Conservation (phyloP, 495 filamentous ascomycete genomes). For the Viridothelium virens region DNA sequence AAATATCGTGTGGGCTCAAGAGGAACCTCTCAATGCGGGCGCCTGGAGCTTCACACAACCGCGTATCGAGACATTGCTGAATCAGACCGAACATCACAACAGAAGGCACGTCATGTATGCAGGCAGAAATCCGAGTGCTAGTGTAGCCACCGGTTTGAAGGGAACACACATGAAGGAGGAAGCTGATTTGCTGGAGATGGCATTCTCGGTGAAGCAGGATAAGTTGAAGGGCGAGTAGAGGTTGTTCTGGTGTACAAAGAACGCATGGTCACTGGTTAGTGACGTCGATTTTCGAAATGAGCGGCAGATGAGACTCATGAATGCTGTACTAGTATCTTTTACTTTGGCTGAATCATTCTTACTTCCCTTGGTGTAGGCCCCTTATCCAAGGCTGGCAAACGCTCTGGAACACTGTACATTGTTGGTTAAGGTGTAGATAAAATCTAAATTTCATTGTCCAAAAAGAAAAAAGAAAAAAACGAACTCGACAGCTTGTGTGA, state of each 20-base stretch:
- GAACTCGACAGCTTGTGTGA: too few relatives aligned
- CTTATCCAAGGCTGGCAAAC: background rate
- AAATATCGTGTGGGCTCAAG: slow-evolving; percentile 92
- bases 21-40: slow-evolving; percentile 95
- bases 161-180: slow-evolving; percentile 85
- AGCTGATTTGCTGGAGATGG: slow-evolving; percentile 75
- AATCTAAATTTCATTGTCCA: background rate
- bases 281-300: background rate
- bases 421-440: background rate
- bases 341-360: background rate
- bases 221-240: slow-evolving; percentile 63
- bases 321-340: background rate
- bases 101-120: slow-evolving; percentile 95
- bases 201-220: slow-evolving; percentile 57
- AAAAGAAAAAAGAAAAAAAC: background rate
- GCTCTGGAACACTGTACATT: background rate
- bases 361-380: too few relatives aligned
- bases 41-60: slow-evolving; percentile 93
- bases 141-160: slow-evolving; percentile 91
- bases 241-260: background rate
- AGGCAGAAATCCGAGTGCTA: slow-evolving; percentile 79
- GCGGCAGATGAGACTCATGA: background rate
- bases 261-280: too few relatives aligned
- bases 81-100: slow-evolving; percentile 82
- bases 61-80: slow-evolving; percentile 89